Evolutionary conservation across 768 basidiomycete species (phyloP), one percentile per base, ranked within the genome.

Genomic region (Suillus sp.): DNA sequence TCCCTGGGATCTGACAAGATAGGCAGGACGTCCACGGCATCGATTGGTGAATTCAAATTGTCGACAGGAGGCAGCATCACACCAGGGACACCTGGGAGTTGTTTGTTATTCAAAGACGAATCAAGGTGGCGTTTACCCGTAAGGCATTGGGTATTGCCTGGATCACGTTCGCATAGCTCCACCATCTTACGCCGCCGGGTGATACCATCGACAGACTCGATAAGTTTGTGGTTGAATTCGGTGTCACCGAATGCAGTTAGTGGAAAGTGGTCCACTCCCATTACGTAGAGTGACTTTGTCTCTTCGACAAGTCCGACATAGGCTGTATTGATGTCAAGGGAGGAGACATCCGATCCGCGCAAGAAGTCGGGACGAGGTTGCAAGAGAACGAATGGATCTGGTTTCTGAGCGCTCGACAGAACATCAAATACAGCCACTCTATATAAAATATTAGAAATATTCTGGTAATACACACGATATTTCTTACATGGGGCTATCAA

Each of bases 391-490:
- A 96, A 88, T 3, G 95, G 87, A 9, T 87, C 77, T 66, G 84
- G 64, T 20, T 81, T 82, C 20, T 76, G 72, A 25, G 80, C 64
- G 55, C 75, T 74, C n/a, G 75, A 68, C 6, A 93, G 79, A 51
- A 94, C 84, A 70, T 95, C 92, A 68, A 94, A 92, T 30, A 92
- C 81, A 38, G 91, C 92, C 35, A 96, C 95, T 62, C 93, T 93
- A 63, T 47, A 54, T n/a, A 25, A 22, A 3, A 48, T 30, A 57
- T 65, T 30, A 59, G 60, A 37, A 38, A 55, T 8, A 32, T 37
- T 22, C 37, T 40, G 20, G 27, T 18, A 53, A 59, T 38, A 42
- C 13, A 43, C 60, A 55, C 50, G 30, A 42, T 63, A 18, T 32
- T 18, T 74, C 89, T 69, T 70, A 94, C 92, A 92, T 83, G 16